These are phyloP conservation scores for Podospora anserina DNA, from an alignment of 495 filamentous ascomycete species.

Conservation along the genomic window DNA sequence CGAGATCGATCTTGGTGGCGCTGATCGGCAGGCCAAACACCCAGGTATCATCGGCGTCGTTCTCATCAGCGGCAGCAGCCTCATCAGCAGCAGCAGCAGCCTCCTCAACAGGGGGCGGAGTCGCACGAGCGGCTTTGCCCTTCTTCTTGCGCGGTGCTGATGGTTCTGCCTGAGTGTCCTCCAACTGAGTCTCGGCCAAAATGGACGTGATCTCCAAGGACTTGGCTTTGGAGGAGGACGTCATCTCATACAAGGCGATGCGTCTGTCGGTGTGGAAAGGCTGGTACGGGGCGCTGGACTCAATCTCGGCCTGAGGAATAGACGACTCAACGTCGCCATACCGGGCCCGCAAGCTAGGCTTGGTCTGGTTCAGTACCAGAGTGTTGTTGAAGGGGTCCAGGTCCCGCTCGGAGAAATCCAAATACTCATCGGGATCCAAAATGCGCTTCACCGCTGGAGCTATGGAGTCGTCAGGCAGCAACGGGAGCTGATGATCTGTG, in stretches of 20 bases:
- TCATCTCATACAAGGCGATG: conserved; percentile 59
- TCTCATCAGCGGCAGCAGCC: neutral
- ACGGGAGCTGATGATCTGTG: conserved; percentile 62
- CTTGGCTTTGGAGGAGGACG: conserved; percentile 18
- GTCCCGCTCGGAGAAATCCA: conserved; percentile 46
- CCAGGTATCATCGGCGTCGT: conserved; percentile 47
- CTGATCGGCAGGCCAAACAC: conserved; percentile 66
- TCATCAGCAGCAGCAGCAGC: too few species aligned
- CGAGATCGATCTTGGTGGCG: conserved; percentile 60
- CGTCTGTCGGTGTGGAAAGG: conserved; percentile 86
- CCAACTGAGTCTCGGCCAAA: conserved; percentile 29
- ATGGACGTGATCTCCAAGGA: conserved; percentile 33
- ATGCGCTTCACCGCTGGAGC: conserved; percentile 43
- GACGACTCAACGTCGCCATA: conserved; percentile 45
- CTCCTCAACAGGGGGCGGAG: conserved; percentile 5
- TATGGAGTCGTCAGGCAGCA: conserved; percentile 49
- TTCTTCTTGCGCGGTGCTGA: conserved; percentile 20
- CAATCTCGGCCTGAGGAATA: conserved; percentile 88
- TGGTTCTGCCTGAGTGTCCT: conserved; percentile 24
- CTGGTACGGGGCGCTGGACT: conserved; percentile 85
- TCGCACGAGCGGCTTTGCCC: conserved; percentile 10
- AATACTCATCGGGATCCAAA: conserved; percentile 47
- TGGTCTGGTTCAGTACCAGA: conserved; percentile 37
- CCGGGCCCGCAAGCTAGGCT: conserved; percentile 27
- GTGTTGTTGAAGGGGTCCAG: conserved; percentile 43